Evolutionary conservation across 352 stramenopile genomes (phyloP), one percentile per base, ranked within the genome.

Genomic region (Globisporangium nunn): DNA sequence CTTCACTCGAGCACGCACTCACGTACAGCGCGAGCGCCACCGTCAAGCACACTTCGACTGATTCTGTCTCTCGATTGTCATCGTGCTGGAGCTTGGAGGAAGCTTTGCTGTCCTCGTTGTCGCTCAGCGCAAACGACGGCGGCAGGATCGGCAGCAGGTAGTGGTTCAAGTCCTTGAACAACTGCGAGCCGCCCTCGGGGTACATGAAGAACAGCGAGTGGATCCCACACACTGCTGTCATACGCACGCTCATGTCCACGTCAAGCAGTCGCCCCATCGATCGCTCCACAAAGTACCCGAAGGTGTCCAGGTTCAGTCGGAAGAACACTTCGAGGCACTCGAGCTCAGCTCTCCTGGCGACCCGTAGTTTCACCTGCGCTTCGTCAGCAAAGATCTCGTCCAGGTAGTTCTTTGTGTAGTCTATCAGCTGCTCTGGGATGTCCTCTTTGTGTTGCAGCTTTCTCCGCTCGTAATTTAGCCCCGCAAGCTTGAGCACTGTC

Each of bases 161-260:
- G n/a, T 68, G 43, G 23, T 67, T 75, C 39, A 81, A 61, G 63
- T 91, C 70, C n/a, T 64, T 66, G 62, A 81, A 87, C 14, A 91
- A 66, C 58, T 73, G 62, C 30, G 66, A 48, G 8, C 73, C 63
- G 17, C 84, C 85, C 52, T 93, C 81, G 17, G 79, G 78, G 61
- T 88, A 93, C 82, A 92, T 95, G 56, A 77, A 87, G 54, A 85
- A 87, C 18, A 93, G 30, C 5, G 82, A 81, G 54, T 91, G 81
- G 43, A 89, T 69, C 14, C 72, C 62, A 45, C 59, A 62, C 10
- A 76, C 67, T 6, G 80, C 71, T 6, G 70, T 56, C 6, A 75
- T 50, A 28, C 85, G 85, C 4, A 95, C 85, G 30, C 59, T 63
- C 11, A 78, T 59, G 41, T 87, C 81, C 2, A 56, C 51, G 46